Evolutionary conservation across 331 rosid genomes (phyloP), one percentile per base, ranked within the genome.

Genomic region (Pyracantha coccinea): DNA sequence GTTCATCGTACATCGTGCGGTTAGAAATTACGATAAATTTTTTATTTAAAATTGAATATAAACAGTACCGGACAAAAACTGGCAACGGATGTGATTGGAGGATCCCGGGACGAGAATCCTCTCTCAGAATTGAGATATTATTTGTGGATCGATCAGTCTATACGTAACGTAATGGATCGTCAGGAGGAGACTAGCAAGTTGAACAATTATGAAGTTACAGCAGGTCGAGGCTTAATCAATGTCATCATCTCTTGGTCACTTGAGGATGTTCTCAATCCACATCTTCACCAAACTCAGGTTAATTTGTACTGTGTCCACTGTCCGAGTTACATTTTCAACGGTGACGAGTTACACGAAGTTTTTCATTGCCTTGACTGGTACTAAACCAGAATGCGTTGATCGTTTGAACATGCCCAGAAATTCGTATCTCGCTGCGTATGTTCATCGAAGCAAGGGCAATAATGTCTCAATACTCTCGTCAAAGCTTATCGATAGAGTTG

Each of bases 241-340:
- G 70, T 33, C 68, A 86, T 82, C 0, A 74, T 88, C 78, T 88
- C 92, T 55, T 86, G 92, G 92, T 75, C 87, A n/a, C 27, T 84
- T 1, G 2, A 25, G 7, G 90, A 84, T 82, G 83, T 72, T 80
- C 77, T 80, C 73, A 53, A 84, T 8, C 7, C 72, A 23, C 21
- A 76, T 20, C 71, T 86, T 10, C 74, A 58, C 75, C 63, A 66
- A 65, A 7, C 67, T 74, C 44, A 86, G 90, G 88, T 85, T 75
- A 71, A 58, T 54, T 54, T 25, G 35, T 1, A 31, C 7, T 1
- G 29, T 28, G 29, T 28, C 29, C n/a, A n/a, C n/a, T n/a, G n/a
- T 90, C 90, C 15, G 15, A 3, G 21, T n/a, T n/a, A 75, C 77
- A 52, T 87, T 89, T 61, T 16, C 5, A 13, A 80, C 88, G 1